Percentiles rank a stretch among this genome's conserved stretches.
Evolutionary conservation across 140 eudicot genomes (phyloP).

Genomic region (Artemisia princeps): DNA sequence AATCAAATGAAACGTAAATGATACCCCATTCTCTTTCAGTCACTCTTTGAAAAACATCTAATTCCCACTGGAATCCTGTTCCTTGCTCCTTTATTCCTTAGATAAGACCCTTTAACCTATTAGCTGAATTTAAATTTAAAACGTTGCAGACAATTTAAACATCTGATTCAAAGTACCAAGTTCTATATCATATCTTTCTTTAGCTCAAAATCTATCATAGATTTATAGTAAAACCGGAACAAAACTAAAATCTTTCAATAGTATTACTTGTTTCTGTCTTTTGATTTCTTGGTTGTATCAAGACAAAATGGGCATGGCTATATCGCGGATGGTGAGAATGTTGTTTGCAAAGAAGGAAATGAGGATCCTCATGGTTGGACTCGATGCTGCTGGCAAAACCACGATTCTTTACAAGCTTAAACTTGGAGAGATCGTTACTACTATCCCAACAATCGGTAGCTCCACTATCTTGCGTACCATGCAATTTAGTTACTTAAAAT

Average conservation of each 20-base stretch:
- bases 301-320: slow-evolving; percentile 32
- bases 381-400: slow-evolving; percentile 56
- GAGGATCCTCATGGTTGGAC: slow-evolving; percentile 56
- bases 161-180: slow-evolving; percentile 3
- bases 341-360: slow-evolving; percentile 50
- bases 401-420: slow-evolving; percentile 52
- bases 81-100: slow-evolving; percentile 32
- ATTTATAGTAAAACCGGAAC: background rate
- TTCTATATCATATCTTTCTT: background rate
- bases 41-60: slow-evolving; percentile 23
- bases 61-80: slow-evolving; percentile 32
- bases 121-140: background rate
- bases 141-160: background rate
- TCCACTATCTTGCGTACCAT: background rate
- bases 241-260: background rate
- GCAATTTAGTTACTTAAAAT: background rate
- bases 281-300: slow-evolving; percentile 9
- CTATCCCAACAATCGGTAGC: slow-evolving; percentile 40
- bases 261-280: background rate
- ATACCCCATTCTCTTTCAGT: slow-evolving; percentile 17
- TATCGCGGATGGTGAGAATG: slow-evolving; percentile 30
- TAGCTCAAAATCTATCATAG: background rate
- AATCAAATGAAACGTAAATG: slow-evolving; percentile 10
- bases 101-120: slow-evolving; percentile 10
- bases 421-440: slow-evolving; percentile 49